Base-by-base conservation (phyloP, 192 early-diverging fungal genomes). In the Dimargaris cristalligena region DNA sequence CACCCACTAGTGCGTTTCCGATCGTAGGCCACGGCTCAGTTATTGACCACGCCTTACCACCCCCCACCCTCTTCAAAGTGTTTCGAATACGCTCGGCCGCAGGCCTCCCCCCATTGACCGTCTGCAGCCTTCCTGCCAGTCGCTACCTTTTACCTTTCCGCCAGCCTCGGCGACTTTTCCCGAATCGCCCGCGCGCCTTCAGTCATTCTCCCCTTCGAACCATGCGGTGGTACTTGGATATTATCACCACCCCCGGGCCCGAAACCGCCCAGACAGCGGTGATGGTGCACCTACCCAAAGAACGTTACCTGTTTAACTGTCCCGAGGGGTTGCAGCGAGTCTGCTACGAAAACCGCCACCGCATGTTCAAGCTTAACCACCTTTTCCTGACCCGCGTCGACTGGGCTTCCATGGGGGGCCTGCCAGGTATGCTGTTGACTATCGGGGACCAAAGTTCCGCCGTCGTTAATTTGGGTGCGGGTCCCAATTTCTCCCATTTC, bases 401-500 rank as follows among this genome's bases (percentile, higher is more conserved):
- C 48, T 96, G 92, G 94, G 82, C 83, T 48, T 71, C 74, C 50
- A 67, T 91, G 48, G 94, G 94, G 34, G 94, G 94, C 30, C 71
- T 94, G 31, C 89, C 91, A 30, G 94, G 94, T 28, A 87, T 97
- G 86, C 65, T 98, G 23, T 75, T 98, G 61, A 96, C 90, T 10
- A 62, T 94, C 58, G 80, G 90, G 3, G 90, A 90, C 66, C 73
- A 77, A 0, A 89, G 90, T 13, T 64, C 70, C 41, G 57, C 71
- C 41, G 71, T 73, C 48, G 61, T 92, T 28, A 70, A 67, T 9
- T 31, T 97, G 28, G 73, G 78, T 54, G 92, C 91, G 23, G 85
- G 84, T 0, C 75, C 77, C 60, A 92, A 92, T 60, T 62, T 92
- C 60, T 84, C 83, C 0, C 89, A 92, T 63, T 80, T 81, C 34